Conservation (phyloP, 2,329 filamentous ascomycete species). For the Clonostachys rosea region DNA sequence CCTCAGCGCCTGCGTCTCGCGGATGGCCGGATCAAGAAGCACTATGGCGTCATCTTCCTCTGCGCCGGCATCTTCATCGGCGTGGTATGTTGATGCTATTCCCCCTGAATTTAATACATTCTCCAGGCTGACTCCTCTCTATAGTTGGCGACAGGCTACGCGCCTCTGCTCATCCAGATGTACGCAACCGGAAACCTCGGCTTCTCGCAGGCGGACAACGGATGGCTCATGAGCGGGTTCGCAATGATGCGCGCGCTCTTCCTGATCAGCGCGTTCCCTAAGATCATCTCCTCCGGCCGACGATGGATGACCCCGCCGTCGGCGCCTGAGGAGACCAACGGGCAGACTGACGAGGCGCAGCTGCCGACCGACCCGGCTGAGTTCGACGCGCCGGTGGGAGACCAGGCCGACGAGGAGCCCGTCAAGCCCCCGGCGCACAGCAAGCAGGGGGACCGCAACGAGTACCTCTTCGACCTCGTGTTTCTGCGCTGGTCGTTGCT, state of each 20-base stretch:
- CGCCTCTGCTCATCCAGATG: conserved; percentile 56
- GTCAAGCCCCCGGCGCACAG: conserved; percentile 19
- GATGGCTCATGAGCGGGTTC: conserved; percentile 51
- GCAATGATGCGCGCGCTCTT: conserved; percentile 50
- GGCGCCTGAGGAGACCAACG: background rate
- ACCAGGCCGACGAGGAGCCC: conserved; percentile 39
- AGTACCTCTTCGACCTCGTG: conserved; percentile 56
- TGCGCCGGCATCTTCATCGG: conserved; percentile 63
- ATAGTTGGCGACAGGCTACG: conserved; percentile 62
- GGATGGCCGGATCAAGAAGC: conserved; percentile 44
- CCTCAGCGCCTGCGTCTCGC: conserved; percentile 49
- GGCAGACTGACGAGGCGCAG: conserved; percentile 1
- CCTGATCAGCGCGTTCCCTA: conserved; percentile 47
- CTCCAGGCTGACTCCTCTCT: background rate
- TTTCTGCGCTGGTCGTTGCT: conserved; percentile 64
- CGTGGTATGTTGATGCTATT: conserved; percentile 36
- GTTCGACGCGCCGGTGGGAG: conserved; percentile 32
- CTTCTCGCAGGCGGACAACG: conserved; percentile 51
- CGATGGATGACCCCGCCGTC: background rate
- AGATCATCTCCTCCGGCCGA: conserved; percentile 42
- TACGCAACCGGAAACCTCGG: conserved; percentile 51
- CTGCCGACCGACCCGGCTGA: conserved; percentile 27
- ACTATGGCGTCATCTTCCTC: conserved; percentile 60
- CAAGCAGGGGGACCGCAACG: conserved; percentile 36
- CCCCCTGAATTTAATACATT: background rate